Percentiles rank a stretch among this genome's conserved stretches.
phyloP scores from a whole-genome alignment of 352 stramenopile species.

The Phytophthora aleatoria region DNA sequence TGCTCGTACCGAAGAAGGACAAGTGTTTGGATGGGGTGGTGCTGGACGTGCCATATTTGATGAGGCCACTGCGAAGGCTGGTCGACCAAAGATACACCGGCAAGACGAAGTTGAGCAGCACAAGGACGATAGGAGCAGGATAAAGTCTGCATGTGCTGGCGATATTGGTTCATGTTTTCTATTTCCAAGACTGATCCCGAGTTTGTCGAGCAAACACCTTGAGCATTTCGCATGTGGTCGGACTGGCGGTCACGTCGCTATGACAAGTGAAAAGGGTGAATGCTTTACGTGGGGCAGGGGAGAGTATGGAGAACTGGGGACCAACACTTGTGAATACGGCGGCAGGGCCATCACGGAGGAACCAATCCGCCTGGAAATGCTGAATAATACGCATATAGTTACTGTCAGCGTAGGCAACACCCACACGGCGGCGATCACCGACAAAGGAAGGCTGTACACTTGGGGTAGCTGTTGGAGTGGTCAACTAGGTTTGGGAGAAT shows the following conservation, averaged over 20 bases:
- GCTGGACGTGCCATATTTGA: constrained; percentile 52
- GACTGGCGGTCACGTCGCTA: constrained; percentile 54
- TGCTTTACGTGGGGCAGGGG: constrained; percentile 71
- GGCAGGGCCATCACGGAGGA: constrained; percentile 12
- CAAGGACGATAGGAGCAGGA: too few relatives aligned
- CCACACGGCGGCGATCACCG: constrained; percentile 58
- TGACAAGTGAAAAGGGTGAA: constrained; percentile 31
- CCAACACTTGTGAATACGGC: constrained; percentile 25
- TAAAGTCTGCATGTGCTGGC: not conserved
- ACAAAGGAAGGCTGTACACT: constrained; percentile 54
- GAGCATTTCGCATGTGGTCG: constrained; percentile 48
- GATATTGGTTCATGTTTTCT: constrained; percentile 47
- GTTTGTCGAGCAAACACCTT: constrained; percentile 32
- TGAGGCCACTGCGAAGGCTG: not conserved
- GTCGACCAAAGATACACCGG: constrained; percentile 8
- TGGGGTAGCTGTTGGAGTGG: constrained; percentile 78
- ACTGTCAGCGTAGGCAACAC: constrained; percentile 67
- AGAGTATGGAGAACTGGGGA: constrained; percentile 65
- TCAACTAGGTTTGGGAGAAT: constrained; percentile 65
- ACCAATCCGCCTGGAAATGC: constrained; percentile 5
- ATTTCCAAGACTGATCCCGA: constrained; percentile 44
- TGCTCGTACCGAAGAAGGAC: constrained; percentile 75
- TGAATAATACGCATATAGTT: constrained; percentile 23
- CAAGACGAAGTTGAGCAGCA: constrained; percentile 12
- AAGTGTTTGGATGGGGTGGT: constrained; percentile 91